These are phyloP conservation scores for Trametes cingulata DNA, from an alignment of 768 basidiomycete species.

Conservation along the genomic window DNA sequence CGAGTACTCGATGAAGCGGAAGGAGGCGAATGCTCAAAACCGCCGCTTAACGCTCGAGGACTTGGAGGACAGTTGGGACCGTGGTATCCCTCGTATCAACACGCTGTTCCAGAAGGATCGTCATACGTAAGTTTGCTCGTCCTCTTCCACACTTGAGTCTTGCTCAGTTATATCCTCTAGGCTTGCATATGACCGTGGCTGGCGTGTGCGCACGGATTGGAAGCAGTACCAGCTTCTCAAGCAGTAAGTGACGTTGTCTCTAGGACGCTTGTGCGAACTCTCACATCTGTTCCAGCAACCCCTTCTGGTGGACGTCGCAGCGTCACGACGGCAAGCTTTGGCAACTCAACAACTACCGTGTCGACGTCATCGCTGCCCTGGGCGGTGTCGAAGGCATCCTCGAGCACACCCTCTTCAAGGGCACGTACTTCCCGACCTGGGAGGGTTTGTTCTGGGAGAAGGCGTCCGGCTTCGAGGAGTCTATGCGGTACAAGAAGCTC, in stretches of 20 bases:
- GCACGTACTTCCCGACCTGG: constrained; percentile 98
- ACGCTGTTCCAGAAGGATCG: constrained; percentile 99
- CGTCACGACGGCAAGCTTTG: constrained; percentile 95
- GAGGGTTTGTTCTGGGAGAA: constrained; percentile 99
- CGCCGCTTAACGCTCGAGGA: constrained; percentile 96
- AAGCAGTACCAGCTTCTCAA: constrained; percentile 95
- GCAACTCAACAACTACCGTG: constrained; percentile 98
- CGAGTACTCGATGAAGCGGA: constrained; percentile 99
- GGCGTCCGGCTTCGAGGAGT: constrained; percentile 94
- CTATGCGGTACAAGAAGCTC: constrained; percentile 93
- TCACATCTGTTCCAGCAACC: constrained; percentile 58
- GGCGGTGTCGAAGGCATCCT: constrained; percentile 96
- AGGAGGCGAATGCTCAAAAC: constrained; percentile 99
- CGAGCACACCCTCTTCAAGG: constrained; percentile 97
- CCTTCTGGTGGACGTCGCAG: constrained; percentile 99
- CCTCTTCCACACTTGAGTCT: neutral
- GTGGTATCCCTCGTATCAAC: constrained; percentile 98
- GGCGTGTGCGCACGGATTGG: constrained; percentile 98
- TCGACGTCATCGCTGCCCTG: constrained; percentile 97
- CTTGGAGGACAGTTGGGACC: constrained; percentile 98
- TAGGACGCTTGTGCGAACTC: neutral
- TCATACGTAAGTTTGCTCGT: constrained; percentile 62
- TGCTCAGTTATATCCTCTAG: constrained; percentile 36
- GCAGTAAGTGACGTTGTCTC: constrained; percentile 54
- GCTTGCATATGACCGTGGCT: constrained; percentile 97